Evolutionary conservation across 1,139 yeast species (phyloP), one percentile per base, ranked within the genome.

Genomic region (Hanseniaspora sp.): DNA sequence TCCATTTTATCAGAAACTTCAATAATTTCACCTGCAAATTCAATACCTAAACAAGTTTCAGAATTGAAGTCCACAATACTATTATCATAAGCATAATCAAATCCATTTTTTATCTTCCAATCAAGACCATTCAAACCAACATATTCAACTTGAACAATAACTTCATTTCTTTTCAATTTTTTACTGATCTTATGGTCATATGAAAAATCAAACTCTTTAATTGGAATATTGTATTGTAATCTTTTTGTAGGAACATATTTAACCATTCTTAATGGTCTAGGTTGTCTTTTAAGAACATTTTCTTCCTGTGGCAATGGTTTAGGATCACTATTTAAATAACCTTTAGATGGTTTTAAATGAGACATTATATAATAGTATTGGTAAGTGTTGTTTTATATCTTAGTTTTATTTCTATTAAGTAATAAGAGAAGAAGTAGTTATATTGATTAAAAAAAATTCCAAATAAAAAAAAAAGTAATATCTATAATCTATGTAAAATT

Each of bases 111-210:
- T 48, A 82, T 62, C 54, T 81, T 69, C 54, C 76, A 59, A 64
- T 86, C 95, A 46, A 83, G 73, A 0, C 95, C 94, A 61, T 84
- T 86, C 52, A 83, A 68, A 0, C 83, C 76, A 0, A 80, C 81
- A 15, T 79, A 74, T 42, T 70, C 71, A 29, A 83, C 78, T 61
- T 81, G 78, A 31, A 86, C 73, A 28, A 85, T 72, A 7, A 83
- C 64, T 56, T 78, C 73, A 55, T 73, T 69, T 12, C 71, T 65
- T 17, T 68, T 64, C 42, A 77, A 65, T 7, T 79, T 77, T 48
- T 60, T 69, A 62, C 62, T 69, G 61, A 69, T 68, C 60, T 63
- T 69, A 47, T 62, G 63, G 54, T 65, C 76, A 56, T 74, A 74
- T 0, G 73, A 67, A 57, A 71, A 71, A 15, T 51, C 53, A 44